phyloP scores from a whole-genome alignment of 2,329 filamentous ascomycete genomes.

The Colletotrichum sp. region DNA sequence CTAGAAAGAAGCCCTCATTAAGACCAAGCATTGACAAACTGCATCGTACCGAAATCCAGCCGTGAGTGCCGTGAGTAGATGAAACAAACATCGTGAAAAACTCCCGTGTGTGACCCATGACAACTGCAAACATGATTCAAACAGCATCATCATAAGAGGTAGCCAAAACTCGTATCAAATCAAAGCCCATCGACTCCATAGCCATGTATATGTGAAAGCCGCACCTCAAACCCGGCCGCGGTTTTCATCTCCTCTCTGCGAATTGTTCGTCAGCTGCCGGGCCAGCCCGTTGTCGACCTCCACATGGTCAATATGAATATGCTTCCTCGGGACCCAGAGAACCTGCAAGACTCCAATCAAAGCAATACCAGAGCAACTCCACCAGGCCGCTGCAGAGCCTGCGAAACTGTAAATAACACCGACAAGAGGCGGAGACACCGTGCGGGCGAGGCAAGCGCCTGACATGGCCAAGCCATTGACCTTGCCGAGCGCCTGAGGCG shows the following conservation, averaged over 20 bases:
- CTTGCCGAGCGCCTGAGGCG: constrained; percentile 65
- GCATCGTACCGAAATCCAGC: neutral
- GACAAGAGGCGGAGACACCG: constrained; percentile 70
- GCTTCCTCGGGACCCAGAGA: constrained; percentile 17
- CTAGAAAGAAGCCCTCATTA: neutral
- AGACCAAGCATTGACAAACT: neutral
- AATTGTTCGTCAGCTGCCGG: neutral
- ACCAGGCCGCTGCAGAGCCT: constrained; percentile 47
- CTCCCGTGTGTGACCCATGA: neutral
- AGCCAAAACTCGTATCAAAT: neutral
- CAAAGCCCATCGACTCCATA: neutral
- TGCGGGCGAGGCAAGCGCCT: constrained; percentile 74
- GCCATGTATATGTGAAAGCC: neutral
- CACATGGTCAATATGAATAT: constrained; percentile 26
- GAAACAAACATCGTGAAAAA: neutral
- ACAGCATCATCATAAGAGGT: neutral
- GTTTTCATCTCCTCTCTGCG: constrained; percentile 1
- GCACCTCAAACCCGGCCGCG: neutral
- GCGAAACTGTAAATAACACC: constrained; percentile 71
- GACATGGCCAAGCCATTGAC: constrained; percentile 77
- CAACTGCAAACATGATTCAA: neutral
- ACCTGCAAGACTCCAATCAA: constrained; percentile 15
- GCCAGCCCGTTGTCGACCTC: constrained; percentile 15
- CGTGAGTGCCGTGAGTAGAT: neutral
- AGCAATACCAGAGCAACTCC: constrained; percentile 33